Conservation (phyloP, 2,329 filamentous ascomycete species). For the Arthrinium puccinioides region DNA sequence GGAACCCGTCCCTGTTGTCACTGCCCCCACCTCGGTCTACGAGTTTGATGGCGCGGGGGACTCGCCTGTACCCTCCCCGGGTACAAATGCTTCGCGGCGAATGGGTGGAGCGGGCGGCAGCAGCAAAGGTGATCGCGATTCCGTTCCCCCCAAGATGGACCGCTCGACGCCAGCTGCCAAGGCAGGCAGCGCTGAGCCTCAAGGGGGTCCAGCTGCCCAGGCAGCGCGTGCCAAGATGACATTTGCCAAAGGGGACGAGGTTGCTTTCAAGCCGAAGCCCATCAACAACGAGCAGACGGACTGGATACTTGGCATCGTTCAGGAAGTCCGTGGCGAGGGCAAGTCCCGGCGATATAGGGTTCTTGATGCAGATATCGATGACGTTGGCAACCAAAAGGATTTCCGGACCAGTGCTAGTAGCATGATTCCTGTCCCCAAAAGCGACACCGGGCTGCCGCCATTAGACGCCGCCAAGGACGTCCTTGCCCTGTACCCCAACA, state of each 20-base stretch:
- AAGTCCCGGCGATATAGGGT: slow-evolving; percentile 75
- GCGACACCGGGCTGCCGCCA: slow-evolving; percentile 45
- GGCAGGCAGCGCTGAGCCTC: slow-evolving; percentile 43
- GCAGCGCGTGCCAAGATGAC: slow-evolving; percentile 44
- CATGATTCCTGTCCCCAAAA: slow-evolving; percentile 68
- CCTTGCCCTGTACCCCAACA: slow-evolving; percentile 73
- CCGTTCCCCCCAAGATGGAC: slow-evolving; percentile 47
- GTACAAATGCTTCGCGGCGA: slow-evolving; percentile 26
- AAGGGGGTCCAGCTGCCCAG: slow-evolving; percentile 23
- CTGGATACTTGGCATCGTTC: slow-evolving; percentile 73
- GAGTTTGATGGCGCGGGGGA: slow-evolving; percentile 36
- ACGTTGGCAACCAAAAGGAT: slow-evolving; percentile 56
- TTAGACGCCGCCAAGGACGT: slow-evolving; percentile 65
- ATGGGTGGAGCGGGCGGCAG: slow-evolving; percentile 21
- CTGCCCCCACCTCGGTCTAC: slow-evolving; percentile 26
- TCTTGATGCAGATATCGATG: slow-evolving; percentile 71
- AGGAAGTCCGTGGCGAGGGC: slow-evolving; percentile 66
- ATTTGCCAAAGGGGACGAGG: slow-evolving; percentile 56
- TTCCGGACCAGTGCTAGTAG: slow-evolving; percentile 67
- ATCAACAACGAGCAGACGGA: slow-evolving; percentile 43
- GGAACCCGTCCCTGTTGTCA: slow-evolving; percentile 17
- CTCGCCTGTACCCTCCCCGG: slow-evolving; percentile 33
- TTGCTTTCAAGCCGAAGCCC: slow-evolving; percentile 58
- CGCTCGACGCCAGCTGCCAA: slow-evolving; percentile 24
- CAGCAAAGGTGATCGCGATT: slow-evolving; percentile 38